A percentile compares a stretch with the other conserved stretches of the same genome.
Evolutionary conservation across 2,329 filamentous ascomycete genomes (phyloP).

Genomic region (Aspergillus candidus): DNA sequence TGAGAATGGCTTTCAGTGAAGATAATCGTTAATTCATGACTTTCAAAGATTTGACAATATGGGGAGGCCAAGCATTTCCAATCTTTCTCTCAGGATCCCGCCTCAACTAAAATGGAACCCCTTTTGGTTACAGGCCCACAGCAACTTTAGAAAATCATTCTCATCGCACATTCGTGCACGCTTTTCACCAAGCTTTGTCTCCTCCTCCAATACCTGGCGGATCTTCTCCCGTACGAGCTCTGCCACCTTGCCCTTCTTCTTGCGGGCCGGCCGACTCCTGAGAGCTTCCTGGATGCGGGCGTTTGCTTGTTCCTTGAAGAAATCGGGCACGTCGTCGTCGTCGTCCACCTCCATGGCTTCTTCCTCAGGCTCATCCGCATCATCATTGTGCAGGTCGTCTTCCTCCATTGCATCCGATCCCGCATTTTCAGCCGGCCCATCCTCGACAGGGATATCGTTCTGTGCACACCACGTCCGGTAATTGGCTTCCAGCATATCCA

Average conservation of each 20-base stretch:
- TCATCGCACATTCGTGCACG: constrained; percentile 83
- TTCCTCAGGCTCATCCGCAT: constrained; percentile 45
- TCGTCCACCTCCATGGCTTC: constrained; percentile 45
- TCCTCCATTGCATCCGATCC: constrained; percentile 33
- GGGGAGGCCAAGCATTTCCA: no score
- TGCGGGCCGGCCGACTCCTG: constrained; percentile 49
- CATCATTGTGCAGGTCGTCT: constrained; percentile 29
- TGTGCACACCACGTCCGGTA: constrained; percentile 87
- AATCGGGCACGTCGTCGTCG: constrained; percentile 68
- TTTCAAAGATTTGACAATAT: not conserved
- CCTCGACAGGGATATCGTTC: constrained; percentile 73
- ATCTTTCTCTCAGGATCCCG: constrained; percentile 2
- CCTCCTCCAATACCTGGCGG: constrained; percentile 71
- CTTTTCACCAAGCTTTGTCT: constrained; percentile 74
- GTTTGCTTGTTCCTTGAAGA: constrained; percentile 63
- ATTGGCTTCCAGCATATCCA: constrained; percentile 78
- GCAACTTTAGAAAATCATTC: constrained; percentile 77
- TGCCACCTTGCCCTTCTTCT: constrained; percentile 72
- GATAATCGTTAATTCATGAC: constrained; percentile 28
- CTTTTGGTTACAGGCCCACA: constrained; percentile 82
- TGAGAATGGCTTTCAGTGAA: constrained; percentile 32
- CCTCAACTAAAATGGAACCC: constrained; percentile 80
- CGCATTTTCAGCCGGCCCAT: constrained; percentile 43
- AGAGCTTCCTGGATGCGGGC: constrained; percentile 35
- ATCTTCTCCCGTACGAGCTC: constrained; percentile 84